Evolutionary conservation across 352 stramenopile species (phyloP).

Genomic region (Globisporangium okanoganense): DNA sequence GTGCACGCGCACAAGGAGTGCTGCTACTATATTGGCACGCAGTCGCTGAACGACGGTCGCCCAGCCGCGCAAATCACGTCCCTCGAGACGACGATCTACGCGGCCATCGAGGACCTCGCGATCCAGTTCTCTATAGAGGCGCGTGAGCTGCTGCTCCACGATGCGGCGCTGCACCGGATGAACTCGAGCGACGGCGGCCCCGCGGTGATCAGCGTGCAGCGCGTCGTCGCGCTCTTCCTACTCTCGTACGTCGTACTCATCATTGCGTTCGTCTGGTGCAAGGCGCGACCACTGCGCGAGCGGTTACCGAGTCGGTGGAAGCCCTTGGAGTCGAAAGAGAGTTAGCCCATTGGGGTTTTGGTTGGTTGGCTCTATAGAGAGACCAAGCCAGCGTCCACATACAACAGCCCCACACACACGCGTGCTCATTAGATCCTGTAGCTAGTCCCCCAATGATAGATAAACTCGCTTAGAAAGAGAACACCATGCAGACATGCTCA

Average conservation of each 20-base stretch:
- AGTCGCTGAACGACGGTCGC: slow-evolving; percentile 53
- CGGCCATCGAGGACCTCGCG: slow-evolving; percentile 64
- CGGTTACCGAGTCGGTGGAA: slow-evolving; percentile 79
- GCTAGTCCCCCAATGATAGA: background rate
- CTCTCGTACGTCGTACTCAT: slow-evolving; percentile 62
- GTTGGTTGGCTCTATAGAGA: too few species aligned
- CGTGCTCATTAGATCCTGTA: background rate
- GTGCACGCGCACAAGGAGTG: slow-evolving; percentile 81
- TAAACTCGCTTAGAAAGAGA: background rate
- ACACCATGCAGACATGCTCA: background rate
- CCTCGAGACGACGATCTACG: slow-evolving; percentile 71
- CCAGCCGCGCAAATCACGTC: slow-evolving; percentile 68
- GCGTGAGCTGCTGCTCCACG: slow-evolving; percentile 45
- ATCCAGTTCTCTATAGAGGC: slow-evolving; percentile 82
- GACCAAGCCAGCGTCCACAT: too few species aligned
- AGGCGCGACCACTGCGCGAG: slow-evolving; percentile 59
- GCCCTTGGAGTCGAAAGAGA: slow-evolving; percentile 70
- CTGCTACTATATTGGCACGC: slow-evolving; percentile 84
- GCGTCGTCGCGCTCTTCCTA: slow-evolving; percentile 67
- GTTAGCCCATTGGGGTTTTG: slow-evolving; percentile 27
- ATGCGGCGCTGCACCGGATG: slow-evolving; percentile 19
- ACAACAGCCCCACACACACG: background rate
- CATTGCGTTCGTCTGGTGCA: slow-evolving; percentile 77
- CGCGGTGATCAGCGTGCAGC: slow-evolving; percentile 36
- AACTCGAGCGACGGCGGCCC: slow-evolving; percentile 30